phyloP scores from a whole-genome alignment of 2,329 filamentous ascomycete species.

The Cyphellophora europaea region DNA sequence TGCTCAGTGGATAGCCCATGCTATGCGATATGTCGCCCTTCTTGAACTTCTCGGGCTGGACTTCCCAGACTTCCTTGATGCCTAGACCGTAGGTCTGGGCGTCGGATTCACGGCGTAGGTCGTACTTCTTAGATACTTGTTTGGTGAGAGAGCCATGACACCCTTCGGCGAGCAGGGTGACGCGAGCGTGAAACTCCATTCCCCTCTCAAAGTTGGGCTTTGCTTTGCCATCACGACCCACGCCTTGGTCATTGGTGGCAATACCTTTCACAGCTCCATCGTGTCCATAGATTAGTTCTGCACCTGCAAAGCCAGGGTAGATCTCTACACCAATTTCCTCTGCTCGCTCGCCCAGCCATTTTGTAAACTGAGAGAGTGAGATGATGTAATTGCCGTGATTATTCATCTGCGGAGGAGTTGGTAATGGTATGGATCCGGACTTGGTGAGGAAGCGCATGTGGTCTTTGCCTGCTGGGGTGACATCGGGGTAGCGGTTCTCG shows the following conservation, averaged over 20 bases:
- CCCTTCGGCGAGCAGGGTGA: slow-evolving; percentile 87
- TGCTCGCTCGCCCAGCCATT: slow-evolving; percentile 93
- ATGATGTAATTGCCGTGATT: slow-evolving; percentile 98
- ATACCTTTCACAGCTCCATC: slow-evolving; percentile 90
- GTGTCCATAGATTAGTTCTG: slow-evolving; percentile 76
- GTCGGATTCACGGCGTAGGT: slow-evolving; percentile 78
- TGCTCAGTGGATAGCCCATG: slow-evolving; percentile 82
- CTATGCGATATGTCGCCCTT: slow-evolving; percentile 80
- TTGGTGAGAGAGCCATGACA: slow-evolving; percentile 94
- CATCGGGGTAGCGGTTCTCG: slow-evolving; percentile 74
- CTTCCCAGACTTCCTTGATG: slow-evolving; percentile 95
- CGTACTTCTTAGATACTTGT: slow-evolving; percentile 88
- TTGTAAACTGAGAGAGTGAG: slow-evolving; percentile 86
- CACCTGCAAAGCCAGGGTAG: slow-evolving; percentile 90
- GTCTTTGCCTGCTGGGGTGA: slow-evolving; percentile 73
- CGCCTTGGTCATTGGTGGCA: slow-evolving; percentile 88
- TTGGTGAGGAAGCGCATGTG: slow-evolving; percentile 93
- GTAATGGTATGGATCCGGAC: slow-evolving; percentile 66
- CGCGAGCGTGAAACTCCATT: slow-evolving; percentile 93
- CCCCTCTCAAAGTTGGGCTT: slow-evolving; percentile 90
- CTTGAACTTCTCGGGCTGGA: slow-evolving; percentile 84
- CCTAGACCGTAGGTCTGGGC: slow-evolving; percentile 93
- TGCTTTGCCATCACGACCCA: slow-evolving; percentile 69
- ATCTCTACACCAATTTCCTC: slow-evolving; percentile 94
- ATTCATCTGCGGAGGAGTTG: slow-evolving; percentile 91